phyloP scores from a whole-genome alignment of 2,329 filamentous ascomycete genomes.

The Alternaria metachromatica region DNA sequence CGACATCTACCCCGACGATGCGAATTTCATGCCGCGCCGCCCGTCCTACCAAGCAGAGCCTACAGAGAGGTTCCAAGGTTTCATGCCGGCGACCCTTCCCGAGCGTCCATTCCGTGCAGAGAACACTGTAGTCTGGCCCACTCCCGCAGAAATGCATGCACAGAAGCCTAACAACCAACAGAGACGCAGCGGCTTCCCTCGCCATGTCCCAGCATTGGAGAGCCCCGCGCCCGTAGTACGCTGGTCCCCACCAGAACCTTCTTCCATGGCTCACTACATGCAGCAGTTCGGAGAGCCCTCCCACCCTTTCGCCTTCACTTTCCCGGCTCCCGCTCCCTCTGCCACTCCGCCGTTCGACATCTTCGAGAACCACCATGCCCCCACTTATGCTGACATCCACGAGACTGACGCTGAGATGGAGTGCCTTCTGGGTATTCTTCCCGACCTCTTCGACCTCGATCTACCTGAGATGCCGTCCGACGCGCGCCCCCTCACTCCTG shows the following conservation, averaged over 20 bases:
- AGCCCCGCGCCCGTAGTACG: neutral
- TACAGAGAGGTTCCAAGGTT: neutral
- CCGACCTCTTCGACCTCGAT: constrained; percentile 13
- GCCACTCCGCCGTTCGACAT: neutral
- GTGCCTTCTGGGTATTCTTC: constrained; percentile 6
- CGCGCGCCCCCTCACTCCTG: constrained; percentile 20
- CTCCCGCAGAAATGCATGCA: constrained; percentile 23
- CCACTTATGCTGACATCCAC: constrained; percentile 14
- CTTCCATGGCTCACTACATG: neutral
- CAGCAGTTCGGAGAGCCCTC: neutral
- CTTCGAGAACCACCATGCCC: constrained; percentile 8
- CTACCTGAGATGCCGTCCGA: constrained; percentile 15
- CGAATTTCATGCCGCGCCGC: constrained; percentile 9
- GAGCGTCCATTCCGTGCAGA: neutral
- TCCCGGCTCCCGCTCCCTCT: neutral
- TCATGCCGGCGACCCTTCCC: neutral
- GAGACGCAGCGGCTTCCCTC: neutral
- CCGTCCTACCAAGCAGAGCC: neutral
- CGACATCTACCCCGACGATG: constrained; percentile 43
- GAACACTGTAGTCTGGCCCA: constrained; percentile 21
- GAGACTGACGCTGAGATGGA: constrained; percentile 19
- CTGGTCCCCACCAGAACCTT: neutral
- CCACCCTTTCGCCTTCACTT: neutral
- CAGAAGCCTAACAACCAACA: neutral
- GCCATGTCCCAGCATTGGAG: neutral